Evolutionary conservation across 306 rosid species (phyloP).

Genomic region (Quercus mongolica): DNA sequence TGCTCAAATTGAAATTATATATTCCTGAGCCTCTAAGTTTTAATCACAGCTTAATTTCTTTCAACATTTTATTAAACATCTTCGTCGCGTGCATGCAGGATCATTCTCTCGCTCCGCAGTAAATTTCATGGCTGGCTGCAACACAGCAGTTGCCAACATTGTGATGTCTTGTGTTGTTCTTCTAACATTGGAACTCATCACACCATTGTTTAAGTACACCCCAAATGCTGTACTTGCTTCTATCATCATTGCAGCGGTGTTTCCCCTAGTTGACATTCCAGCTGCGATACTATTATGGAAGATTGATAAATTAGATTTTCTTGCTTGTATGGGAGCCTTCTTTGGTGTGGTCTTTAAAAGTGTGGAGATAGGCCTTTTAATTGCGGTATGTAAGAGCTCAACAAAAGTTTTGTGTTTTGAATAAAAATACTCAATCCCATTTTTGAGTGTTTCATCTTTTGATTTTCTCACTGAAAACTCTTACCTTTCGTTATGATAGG

Average conservation of each 20-base stretch:
- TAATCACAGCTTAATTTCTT: not conserved
- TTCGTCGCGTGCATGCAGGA: constrained; percentile 36
- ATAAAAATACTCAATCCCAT: too few relatives aligned
- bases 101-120: constrained; percentile 91
- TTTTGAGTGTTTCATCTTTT: not conserved
- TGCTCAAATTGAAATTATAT: not conserved
- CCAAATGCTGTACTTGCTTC: constrained; percentile 87
- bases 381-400: constrained; percentile 39
- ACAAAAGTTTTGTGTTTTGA: not conserved
- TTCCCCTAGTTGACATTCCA: constrained; percentile 42
- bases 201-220: constrained; percentile 82
- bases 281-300: constrained; percentile 66
- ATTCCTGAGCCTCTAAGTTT: not conserved
- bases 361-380: constrained; percentile 77
- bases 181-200: constrained; percentile 51
- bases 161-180: constrained; percentile 67
- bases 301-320: constrained; percentile 75
- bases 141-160: constrained; percentile 78
- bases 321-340: constrained; percentile 91
- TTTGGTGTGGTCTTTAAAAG: constrained; percentile 73
- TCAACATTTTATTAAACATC: not conserved
- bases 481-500: constrained; percentile 30
- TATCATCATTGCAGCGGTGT: constrained; percentile 64
- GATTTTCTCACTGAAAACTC: not conserved
- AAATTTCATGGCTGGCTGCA: constrained; percentile 84